Percentiles rank a stretch among this genome's conserved stretches.
Conservation (phyloP, 257 asterid species). For the Salvia hispanica region DNA sequence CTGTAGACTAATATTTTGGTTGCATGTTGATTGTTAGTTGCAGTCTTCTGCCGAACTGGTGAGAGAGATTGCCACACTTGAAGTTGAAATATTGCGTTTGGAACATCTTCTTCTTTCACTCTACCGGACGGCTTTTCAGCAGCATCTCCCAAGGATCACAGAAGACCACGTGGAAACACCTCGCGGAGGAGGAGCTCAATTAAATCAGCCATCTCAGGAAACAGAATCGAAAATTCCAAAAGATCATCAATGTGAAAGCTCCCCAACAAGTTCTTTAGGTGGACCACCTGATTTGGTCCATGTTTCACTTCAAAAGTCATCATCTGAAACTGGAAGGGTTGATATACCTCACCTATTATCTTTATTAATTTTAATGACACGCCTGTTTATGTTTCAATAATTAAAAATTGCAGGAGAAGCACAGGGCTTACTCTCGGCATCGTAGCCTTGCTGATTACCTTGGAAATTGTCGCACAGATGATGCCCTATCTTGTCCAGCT, state of each 20-base stretch:
- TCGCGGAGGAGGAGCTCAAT: no score
- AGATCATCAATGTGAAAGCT: no score
- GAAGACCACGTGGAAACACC: conserved; percentile 32
- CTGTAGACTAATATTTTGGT: neutral
- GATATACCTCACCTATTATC: conserved; percentile 19
- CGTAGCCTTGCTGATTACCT: conserved; percentile 82
- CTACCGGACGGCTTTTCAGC: conserved; percentile 60
- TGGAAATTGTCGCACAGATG: conserved; percentile 50
- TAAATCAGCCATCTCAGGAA: conserved; percentile 33
- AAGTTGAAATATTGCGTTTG: conserved; percentile 68
- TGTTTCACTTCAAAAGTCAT: conserved; percentile 41
- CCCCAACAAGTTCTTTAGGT: conserved; percentile 46
- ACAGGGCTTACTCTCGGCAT: conserved; percentile 48
- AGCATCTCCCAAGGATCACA: conserved; percentile 41
- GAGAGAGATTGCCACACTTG: conserved; percentile 71
- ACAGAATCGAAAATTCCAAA: conserved; percentile 32
- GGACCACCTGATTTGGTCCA: conserved; percentile 46
- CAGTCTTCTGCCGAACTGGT: conserved; percentile 71
- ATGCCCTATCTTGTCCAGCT: conserved; percentile 56
- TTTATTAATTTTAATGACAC: neutral
- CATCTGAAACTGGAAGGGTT: conserved; percentile 51
- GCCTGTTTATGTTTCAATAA: neutral
- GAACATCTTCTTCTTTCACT: conserved; percentile 81
- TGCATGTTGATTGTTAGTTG: no score
- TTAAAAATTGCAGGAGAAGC: conserved; percentile 52